Conservation (phyloP, 345 rosid genomes). For the Bruguiera parviflora region DNA sequence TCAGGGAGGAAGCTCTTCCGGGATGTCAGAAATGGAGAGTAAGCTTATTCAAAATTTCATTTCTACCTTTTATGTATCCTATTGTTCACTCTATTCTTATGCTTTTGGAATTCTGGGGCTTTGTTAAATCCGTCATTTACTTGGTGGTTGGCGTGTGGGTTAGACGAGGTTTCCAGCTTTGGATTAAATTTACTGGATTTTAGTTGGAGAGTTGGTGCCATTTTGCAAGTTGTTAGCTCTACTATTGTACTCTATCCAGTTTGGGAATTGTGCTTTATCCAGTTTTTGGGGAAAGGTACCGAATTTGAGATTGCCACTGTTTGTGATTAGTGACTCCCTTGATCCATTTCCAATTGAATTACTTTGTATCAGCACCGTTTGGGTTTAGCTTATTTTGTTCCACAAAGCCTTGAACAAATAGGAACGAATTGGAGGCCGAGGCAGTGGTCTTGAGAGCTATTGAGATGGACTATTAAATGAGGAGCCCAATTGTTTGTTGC, state of each 20-base stretch:
- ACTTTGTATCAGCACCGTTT: background rate
- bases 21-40: slow-evolving; percentile 59
- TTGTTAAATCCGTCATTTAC: background rate
- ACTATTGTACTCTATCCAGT: background rate
- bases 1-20: slow-evolving; percentile 58
- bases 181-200: background rate
- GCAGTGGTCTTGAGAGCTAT: background rate
- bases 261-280: background rate
- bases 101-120: background rate
- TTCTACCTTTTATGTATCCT: background rate
- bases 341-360: background rate
- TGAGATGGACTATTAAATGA: background rate
- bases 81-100: background rate
- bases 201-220: background rate
- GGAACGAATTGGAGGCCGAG: background rate
- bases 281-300: slow-evolving; percentile 1
- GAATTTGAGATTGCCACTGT: slow-evolving; percentile 7
- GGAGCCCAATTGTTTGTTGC: slow-evolving; percentile 4
- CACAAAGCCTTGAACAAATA: background rate
- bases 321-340: background rate
- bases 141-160: background rate
- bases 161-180: background rate
- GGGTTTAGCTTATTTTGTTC: background rate
- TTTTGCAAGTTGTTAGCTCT: slow-evolving; percentile 1
- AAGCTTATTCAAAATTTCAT: slow-evolving; percentile 52